Evolutionary conservation across 176 grass and related monocot species (phyloP), one percentile per base, ranked within the genome.

Genomic region (Triticum monococcum): DNA sequence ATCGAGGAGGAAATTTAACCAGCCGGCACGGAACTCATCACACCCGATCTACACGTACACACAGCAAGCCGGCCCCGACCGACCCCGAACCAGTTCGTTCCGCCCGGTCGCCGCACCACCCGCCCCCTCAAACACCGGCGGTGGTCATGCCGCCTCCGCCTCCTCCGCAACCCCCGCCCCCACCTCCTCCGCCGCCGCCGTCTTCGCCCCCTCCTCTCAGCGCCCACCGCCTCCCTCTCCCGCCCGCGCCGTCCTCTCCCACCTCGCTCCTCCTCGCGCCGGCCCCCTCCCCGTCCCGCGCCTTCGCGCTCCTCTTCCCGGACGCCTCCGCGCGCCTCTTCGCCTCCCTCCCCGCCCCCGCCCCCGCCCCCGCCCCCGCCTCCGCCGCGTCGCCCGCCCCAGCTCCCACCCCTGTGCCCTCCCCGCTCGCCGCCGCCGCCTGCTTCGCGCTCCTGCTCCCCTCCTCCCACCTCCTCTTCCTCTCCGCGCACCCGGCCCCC

Each of bases 401-500:
- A 25, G 75, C 84, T 11, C 81, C 86, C 81, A 87, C 82, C 38
- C 36, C 86, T 28, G 88, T 91, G 52, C 91, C 90, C 2, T 69
- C 91, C 76, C 89, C 90, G 60, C 94, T 91, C 68, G 87, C 87
- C 28, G 92, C 86, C 71, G 91, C 92, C 28, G 88, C 87, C 83
- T 90, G 64, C 87, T 88, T 88, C 64, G 85, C 60, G 33, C 91
- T 83, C 75, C 75, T 76, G 48, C 91, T 91, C 38, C 88, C 92
- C 17, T 89, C 86, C 68, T 87, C 94, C 57, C 86, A 69, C 78
- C 80, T 78, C 68, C 35, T 91, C 74, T 80, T 88, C 90, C 86
- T 88, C 71, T 85, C 89, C 60, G 93, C 82, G 61, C 81, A 91
- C 70, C 91, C 92, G 16, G 84, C 83, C 76, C 90, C 89, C n/a